Evolutionary conservation across 805 yeast species (phyloP).

Genomic region (Saccharomycopsis fermentans): DNA sequence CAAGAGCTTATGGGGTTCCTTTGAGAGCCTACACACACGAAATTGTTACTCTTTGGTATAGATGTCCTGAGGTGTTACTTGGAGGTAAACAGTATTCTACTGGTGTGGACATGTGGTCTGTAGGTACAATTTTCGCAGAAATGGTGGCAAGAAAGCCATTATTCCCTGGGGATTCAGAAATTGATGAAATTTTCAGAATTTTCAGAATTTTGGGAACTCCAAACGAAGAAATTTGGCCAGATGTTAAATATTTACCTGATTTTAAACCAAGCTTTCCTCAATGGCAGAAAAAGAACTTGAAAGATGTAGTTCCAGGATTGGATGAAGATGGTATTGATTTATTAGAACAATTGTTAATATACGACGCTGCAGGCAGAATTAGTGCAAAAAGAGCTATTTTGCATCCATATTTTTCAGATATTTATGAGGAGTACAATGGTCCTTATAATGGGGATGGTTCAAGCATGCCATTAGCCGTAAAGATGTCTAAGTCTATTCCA

Average conservation of each 20-base stretch:
- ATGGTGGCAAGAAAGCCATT: conserved; percentile 93
- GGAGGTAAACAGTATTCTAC: conserved; percentile 97
- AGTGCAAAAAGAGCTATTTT: conserved; percentile 87
- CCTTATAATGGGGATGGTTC: not conserved
- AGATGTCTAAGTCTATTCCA: not conserved
- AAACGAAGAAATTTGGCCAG: conserved; percentile 89
- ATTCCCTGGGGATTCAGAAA: conserved; percentile 96
- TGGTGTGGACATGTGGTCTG: conserved; percentile 98
- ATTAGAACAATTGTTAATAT: conserved; percentile 66
- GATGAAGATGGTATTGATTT: conserved; percentile 80
- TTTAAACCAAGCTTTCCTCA: conserved; percentile 89
- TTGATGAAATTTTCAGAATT: conserved; percentile 91
- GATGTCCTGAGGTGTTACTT: conserved; percentile 90
- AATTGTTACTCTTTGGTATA: conserved; percentile 95
- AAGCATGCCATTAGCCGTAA: not conserved
- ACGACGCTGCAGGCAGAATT: conserved; percentile 89
- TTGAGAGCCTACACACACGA: conserved; percentile 95
- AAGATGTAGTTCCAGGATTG: conserved; percentile 44
- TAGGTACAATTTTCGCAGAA: conserved; percentile 96
- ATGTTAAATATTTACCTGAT: conserved; percentile 82
- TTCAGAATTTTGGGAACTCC: conserved; percentile 93
- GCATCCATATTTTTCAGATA: conserved; percentile 79
- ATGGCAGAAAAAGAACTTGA: conserved; percentile 67
- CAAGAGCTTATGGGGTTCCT: conserved; percentile 96
- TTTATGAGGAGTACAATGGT: conserved; percentile 17